Conservation (phyloP, 352 stramenopile genomes). For the Pythium coloratum region DNA sequence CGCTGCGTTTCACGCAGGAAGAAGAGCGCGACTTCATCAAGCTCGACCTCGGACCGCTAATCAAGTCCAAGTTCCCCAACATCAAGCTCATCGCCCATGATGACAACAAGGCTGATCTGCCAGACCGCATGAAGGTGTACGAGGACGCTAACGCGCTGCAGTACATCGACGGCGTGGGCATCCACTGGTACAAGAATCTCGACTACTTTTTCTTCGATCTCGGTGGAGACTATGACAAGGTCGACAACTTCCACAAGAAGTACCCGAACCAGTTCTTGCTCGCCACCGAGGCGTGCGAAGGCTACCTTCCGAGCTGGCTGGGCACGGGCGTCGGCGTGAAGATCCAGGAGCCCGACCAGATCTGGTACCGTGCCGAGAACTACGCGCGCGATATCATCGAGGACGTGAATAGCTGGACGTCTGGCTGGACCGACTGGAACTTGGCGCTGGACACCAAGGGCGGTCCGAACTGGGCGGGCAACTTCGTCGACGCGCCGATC, state of each 20-base stretch:
- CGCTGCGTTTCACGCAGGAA: constrained; percentile 36
- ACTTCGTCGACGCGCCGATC: constrained; percentile 70
- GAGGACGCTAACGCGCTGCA: constrained; percentile 48
- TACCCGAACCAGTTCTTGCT: constrained; percentile 79
- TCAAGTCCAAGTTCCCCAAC: constrained; percentile 65
- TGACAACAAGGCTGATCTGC: constrained; percentile 71
- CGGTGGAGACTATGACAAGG: constrained; percentile 45
- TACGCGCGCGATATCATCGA: constrained; percentile 88
- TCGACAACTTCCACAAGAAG: constrained; percentile 49
- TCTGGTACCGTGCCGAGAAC: constrained; percentile 70
- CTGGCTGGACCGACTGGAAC: constrained; percentile 90
- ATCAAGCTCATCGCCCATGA: constrained; percentile 86
- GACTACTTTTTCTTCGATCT: constrained; percentile 44
- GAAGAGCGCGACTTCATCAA: constrained; percentile 71
- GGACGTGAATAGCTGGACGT: constrained; percentile 74
- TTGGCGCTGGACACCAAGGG: constrained; percentile 65
- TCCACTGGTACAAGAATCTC: constrained; percentile 85
- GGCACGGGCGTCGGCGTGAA: constrained; percentile 53
- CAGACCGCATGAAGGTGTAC: constrained; percentile 44
- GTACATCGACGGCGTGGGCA: constrained; percentile 82
- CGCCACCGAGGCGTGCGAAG: constrained; percentile 74
- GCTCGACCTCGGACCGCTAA: constrained; percentile 60
- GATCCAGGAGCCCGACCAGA: constrained; percentile 39
- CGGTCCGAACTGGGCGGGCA: constrained; percentile 72
- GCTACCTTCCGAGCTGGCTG: constrained; percentile 50